Conservation (phyloP, 805 yeast species). For the Hyphopichia homilentoma region DNA sequence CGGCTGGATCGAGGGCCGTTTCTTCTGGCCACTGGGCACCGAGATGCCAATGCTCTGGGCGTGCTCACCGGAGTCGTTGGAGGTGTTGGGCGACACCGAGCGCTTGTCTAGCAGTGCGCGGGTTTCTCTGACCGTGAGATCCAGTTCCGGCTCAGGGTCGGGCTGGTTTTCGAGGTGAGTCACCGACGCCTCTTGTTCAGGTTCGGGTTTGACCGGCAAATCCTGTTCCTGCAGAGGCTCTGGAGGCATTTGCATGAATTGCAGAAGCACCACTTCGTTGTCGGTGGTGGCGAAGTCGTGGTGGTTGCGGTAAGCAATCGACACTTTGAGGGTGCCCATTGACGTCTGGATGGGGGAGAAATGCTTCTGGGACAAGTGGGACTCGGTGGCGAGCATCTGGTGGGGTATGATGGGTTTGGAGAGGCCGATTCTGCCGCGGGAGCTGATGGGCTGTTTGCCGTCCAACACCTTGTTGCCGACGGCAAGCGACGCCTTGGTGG, state of each 20-base stretch:
- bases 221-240: conserved; percentile 4
- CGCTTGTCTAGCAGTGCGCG: background rate
- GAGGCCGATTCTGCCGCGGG: conserved; percentile 82
- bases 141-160: background rate
- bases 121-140: background rate
- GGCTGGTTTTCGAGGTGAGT: background rate
- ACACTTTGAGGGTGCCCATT: conserved; percentile 66
- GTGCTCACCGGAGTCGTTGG: background rate
- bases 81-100: background rate
- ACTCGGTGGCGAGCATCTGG: conserved; percentile 28
- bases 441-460: conserved; percentile 73
- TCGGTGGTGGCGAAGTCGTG: conserved; percentile 64
- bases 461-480: conserved; percentile 65
- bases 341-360: conserved; percentile 73
- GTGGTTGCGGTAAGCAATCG: conserved; percentile 77
- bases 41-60: background rate
- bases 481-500: conserved; percentile 22
- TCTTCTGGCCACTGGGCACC: background rate
- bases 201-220: too few species aligned
- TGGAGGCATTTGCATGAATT: conserved; percentile 47
- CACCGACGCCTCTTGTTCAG: conserved; percentile 3
- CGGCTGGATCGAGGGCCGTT: conserved; percentile 46
- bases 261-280: conserved; percentile 59
- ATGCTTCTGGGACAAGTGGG: conserved; percentile 58
- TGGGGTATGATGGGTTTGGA: conserved; percentile 59